Conservation (phyloP, 495 filamentous ascomycete species). For the Hypoxylon intermedium region DNA sequence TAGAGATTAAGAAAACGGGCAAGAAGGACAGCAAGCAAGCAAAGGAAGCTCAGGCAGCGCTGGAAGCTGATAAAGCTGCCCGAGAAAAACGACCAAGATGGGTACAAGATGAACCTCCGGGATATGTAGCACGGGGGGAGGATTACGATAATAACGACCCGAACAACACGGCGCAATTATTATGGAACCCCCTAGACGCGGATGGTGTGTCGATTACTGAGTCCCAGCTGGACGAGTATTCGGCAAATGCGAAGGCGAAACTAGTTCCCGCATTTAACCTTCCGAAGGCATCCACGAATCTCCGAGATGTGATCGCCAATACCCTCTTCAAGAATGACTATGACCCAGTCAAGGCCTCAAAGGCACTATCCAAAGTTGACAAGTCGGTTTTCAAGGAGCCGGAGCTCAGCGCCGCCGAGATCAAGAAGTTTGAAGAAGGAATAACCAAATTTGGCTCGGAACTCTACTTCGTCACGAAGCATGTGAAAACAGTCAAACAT, state of each 20-base stretch:
- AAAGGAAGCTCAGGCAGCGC: constrained; percentile 77
- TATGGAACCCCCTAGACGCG: constrained; percentile 68
- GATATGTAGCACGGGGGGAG: constrained; percentile 84
- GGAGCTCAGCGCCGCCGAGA: constrained; percentile 75
- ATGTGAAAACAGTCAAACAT: constrained; percentile 80
- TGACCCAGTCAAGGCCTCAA: constrained; percentile 74
- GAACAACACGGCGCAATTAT: constrained; percentile 55
- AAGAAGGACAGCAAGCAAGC: constrained; percentile 72
- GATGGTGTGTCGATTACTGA: constrained; percentile 55
- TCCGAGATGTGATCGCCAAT: constrained; percentile 84
- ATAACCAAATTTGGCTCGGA: constrained; percentile 93
- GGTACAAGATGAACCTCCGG: constrained; percentile 88
- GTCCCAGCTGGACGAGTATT: constrained; percentile 71
- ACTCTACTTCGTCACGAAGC: constrained; percentile 78
- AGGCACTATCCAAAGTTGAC: constrained; percentile 68
- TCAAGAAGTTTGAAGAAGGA: constrained; percentile 90
- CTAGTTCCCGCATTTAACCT: constrained; percentile 69
- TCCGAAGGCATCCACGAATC: constrained; percentile 77
- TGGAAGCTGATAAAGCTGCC: constrained; percentile 79
- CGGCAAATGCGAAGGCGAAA: constrained; percentile 66
- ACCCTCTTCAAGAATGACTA: constrained; percentile 75
- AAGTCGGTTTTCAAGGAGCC: constrained; percentile 86
- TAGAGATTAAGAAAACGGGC: constrained; percentile 76
- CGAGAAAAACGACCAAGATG: constrained; percentile 86
- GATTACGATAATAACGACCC: constrained; percentile 62